Base-by-base conservation (phyloP, 306 rosid genomes). In the Hippophae rhamnoides region DNA sequence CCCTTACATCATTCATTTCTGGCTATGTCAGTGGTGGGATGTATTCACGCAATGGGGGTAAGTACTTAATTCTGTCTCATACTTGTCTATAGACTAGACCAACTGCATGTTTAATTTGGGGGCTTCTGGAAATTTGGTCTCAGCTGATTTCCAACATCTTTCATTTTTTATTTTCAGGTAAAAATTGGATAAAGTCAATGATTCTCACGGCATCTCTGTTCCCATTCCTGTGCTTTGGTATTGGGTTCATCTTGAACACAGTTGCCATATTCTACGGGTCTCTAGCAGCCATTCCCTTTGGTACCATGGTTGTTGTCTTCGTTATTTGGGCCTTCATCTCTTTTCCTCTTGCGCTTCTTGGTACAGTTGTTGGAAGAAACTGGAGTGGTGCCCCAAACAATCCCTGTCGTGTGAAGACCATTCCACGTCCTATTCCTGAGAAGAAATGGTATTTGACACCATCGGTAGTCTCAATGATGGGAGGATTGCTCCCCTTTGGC, bases 361-460 rank as follows among this genome's bases (percentile, higher is more conserved):
- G 99, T 70, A 93, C 99, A 7, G 99, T 93, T 77, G 95, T 93
- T 71, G 99, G 99, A 58, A 84, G 99, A 75, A 93, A 93, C 67
- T 88, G 99, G 99, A 88, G 99, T 63, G 97, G 99, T 70, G 90
- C 95, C 69, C 99, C 99, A 48, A 93, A 88, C 77, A 93, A 93
- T 74, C 99, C 99, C 41, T 93, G 99, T 56, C 95, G 99, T n/a
- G 99, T 93, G 54, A 93, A 93, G 78, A 93, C 99, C 62, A 93
- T 93, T 79, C 99, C 99, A 51, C 99, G 99, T 60, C 99, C 97
- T 18, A 88, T 93, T 75, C 99, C 99, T 58, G 99, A 93, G 95
- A 93, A 93, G 83, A 93, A 93, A 77, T 93, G 99, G 99, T 93
- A 93, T 75, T 88, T 93, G 77, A 93, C 96, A 47, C 97, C 99